These are phyloP conservation scores for Apophysomyces variabilis DNA, from an alignment of 371 early-diverging fungal genomes.

Conservation along the genomic window DNA sequence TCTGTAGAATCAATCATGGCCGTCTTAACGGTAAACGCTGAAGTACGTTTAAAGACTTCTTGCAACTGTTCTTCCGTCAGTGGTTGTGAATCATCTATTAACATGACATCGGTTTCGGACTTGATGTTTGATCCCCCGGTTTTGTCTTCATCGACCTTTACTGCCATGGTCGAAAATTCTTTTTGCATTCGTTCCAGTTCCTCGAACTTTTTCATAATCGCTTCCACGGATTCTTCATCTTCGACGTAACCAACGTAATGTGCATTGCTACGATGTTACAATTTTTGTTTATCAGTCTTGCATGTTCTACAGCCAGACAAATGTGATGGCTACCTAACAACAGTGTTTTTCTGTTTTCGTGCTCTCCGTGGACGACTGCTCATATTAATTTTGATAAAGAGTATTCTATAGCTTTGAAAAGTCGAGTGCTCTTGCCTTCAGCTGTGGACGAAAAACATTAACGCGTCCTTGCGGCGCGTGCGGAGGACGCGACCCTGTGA, in stretches of 20 bases:
- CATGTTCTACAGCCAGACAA: conserved; percentile 14
- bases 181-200: conserved; percentile 88
- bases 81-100: conserved; percentile 24
- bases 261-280: conserved; percentile 62
- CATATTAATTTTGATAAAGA: conserved; percentile 29
- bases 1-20: conserved; percentile 65
- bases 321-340: conserved; percentile 28
- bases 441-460: conserved; percentile 5
- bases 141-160: conserved; percentile 12
- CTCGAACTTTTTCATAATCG: conserved; percentile 96
- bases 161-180: conserved; percentile 63
- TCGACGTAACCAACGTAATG: conserved; percentile 96
- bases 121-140: conserved; percentile 5
- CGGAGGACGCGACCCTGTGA: not conserved
- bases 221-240: conserved; percentile 92
- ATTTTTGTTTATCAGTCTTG: not conserved
- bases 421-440: not conserved
- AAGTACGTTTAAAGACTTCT: conserved; percentile 88
- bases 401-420: not conserved
- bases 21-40: conserved; percentile 84
- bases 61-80: conserved; percentile 84
- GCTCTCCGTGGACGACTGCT: conserved; percentile 53
- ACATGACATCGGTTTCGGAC: conserved; percentile 15
- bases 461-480: conserved; percentile 8
- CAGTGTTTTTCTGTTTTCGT: conserved; percentile 37